Base-by-base conservation (phyloP, 495 filamentous ascomycete genomes). In the Chaetomium cochliodes region DNA sequence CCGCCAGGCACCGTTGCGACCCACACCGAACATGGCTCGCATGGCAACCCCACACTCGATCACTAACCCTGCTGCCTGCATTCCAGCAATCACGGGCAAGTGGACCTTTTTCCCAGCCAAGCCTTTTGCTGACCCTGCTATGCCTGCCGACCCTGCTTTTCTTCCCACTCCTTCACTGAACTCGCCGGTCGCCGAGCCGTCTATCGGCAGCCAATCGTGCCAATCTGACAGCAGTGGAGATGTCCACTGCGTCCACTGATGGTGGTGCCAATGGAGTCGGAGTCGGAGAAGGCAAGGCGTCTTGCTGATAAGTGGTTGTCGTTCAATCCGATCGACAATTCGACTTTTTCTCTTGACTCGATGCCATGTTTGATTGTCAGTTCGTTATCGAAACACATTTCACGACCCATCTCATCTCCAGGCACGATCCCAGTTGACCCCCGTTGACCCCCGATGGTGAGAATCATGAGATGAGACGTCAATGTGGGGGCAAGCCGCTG, bases 241-340 rank as follows among this genome's bases (percentile, higher is more conserved):
- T 47, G 44, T 22, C 28, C 28, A 30, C 28, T 6, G n/a, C 7
- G 44, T 18, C 18, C 22, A 23, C 46, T 18, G 50, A 7, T 23
- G 50, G 13, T 53, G 30, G 30, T 55, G 37, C 37, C 54, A 26
- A 57, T 57, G 54, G 20, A 13, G 30, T 3, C 20, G 54, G 33
- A 4, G 30, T 37, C 33, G 33, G 33, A 37, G 33, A 12, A 37
- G 30, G 52, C 30, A 37, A n/a, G 33, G 37, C 54, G 37, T 42
- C 54, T 37, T 30, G 20, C 54, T 57, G 54, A 57, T 57, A 57
- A 57, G 54, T 20, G 54, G 54, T 55, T 15, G 12, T 23, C 8
- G 18, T 5, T 18, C 26, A 55, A 8, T 0, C 4, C 30, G 26
- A 55, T 52, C 23, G 16, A 52, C 33, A 37, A 37, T 37, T 7